Evolutionary conservation across 1,284 basidiomycete species (phyloP).

Genomic region (Malassezia slooffiae): DNA sequence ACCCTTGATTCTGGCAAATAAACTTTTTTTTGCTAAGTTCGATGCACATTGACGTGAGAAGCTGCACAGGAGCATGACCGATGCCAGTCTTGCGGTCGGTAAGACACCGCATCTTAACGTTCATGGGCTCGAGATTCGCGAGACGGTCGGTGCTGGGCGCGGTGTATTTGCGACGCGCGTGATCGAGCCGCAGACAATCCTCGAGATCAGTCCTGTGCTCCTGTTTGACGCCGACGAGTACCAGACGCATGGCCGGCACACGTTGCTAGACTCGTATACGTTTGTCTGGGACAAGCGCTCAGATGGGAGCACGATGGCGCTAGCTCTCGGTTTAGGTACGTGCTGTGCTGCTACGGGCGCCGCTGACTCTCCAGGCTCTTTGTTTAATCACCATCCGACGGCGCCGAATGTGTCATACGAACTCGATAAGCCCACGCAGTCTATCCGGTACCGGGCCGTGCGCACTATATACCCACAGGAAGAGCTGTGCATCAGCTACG

Average conservation of each 20-base stretch:
- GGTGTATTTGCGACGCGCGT: conserved; percentile 25
- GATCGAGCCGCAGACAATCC: conserved; percentile 52
- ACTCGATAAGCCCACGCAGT: conserved; percentile 51
- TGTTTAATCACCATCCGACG: conserved; percentile 64
- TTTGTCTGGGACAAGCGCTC: conserved; percentile 59
- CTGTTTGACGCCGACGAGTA: conserved; percentile 58
- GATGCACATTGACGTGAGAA: no score
- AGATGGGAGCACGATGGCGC: conserved; percentile 63
- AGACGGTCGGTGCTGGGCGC: conserved; percentile 17
- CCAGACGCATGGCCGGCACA: conserved; percentile 48
- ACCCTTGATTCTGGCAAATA: no score
- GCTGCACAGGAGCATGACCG: no score
- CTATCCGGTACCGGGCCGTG: conserved; percentile 59
- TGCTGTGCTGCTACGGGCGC: no score
- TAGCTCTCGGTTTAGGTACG: conserved; percentile 77
- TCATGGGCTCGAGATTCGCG: conserved; percentile 17
- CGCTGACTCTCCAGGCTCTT: no score
- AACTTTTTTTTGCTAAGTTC: no score
- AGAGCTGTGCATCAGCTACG: conserved; percentile 71
- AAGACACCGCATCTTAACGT: conserved; percentile 32
- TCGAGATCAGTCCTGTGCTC: conserved; percentile 79
- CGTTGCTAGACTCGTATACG: conserved; percentile 69
- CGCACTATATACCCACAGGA: conserved; percentile 55
- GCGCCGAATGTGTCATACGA: conserved; percentile 62
- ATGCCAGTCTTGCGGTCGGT: no score